Conservation (phyloP, 2,329 filamentous ascomycete genomes). For the Scleromitrula shiraiana region DNA sequence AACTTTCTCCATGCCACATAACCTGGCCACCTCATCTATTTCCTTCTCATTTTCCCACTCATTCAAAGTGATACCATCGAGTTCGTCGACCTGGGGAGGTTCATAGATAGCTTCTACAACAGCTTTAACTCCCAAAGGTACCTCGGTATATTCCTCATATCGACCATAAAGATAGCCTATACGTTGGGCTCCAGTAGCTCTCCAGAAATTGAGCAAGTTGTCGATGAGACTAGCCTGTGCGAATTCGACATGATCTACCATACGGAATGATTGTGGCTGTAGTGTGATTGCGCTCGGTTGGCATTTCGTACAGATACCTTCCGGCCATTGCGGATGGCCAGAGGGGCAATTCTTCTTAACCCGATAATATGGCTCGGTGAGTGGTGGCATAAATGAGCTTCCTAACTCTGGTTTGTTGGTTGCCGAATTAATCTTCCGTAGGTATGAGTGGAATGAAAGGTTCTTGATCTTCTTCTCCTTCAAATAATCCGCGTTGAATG, state of each 20-base stretch:
- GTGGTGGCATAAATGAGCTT: conserved; percentile 90
- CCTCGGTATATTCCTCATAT: conserved; percentile 84
- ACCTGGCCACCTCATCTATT: conserved; percentile 68
- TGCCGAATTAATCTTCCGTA: conserved; percentile 89
- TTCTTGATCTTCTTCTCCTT: conserved; percentile 98
- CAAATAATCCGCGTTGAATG: conserved; percentile 82
- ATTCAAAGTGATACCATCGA: conserved; percentile 77
- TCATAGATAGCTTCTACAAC: conserved; percentile 97
- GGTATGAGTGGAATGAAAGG: conserved; percentile 87
- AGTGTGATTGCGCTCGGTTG: conserved; percentile 95
- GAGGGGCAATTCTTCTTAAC: conserved; percentile 85
- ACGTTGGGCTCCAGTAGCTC: conserved; percentile 74
- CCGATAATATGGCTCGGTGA: conserved; percentile 87
- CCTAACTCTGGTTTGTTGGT: conserved; percentile 95
- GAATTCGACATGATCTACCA: conserved; percentile 98
- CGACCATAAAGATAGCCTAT: conserved; percentile 86
- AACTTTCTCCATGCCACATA: conserved; percentile 80
- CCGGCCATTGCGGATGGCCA: conserved; percentile 87
- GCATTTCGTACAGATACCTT: conserved; percentile 96
- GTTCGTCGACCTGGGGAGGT: conserved; percentile 80
- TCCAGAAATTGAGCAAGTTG: conserved; percentile 86
- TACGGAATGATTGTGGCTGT: conserved; percentile 87
- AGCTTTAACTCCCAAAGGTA: conserved; percentile 89
- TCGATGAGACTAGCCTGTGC: conserved; percentile 78
- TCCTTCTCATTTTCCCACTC: conserved; percentile 81